A percentile compares a stretch with the other conserved stretches of the same genome.
These are phyloP conservation scores for Cyclocybe aegerita DNA, from an alignment of 768 basidiomycete species.

Conservation along the genomic window DNA sequence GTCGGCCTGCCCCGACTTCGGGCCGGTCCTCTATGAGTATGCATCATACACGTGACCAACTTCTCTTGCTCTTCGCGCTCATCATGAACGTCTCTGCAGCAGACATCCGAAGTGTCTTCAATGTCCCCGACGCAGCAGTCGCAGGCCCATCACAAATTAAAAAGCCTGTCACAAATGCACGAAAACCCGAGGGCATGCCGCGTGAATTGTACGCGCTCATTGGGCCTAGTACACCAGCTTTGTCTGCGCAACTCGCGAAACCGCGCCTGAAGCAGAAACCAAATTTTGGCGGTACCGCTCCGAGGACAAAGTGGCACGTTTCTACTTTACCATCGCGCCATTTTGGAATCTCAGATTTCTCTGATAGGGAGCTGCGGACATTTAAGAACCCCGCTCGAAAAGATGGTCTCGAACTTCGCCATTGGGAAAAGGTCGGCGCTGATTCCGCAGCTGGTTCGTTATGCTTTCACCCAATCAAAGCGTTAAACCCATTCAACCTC, in stretches of 20 bases:
- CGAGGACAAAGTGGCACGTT: slow-evolving; percentile 70
- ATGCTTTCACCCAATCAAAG: background rate
- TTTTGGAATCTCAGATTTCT: background rate
- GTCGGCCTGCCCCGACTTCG: background rate
- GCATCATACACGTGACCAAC: slow-evolving; percentile 21
- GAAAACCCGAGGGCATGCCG: slow-evolving; percentile 89
- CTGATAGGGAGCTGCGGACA: slow-evolving; percentile 67
- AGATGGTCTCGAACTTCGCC: slow-evolving; percentile 68
- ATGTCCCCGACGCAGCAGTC: slow-evolving; percentile 48
- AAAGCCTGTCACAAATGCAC: slow-evolving; percentile 41
- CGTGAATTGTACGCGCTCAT: slow-evolving; percentile 93
- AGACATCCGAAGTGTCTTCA: slow-evolving; percentile 84
- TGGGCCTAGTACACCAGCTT: slow-evolving; percentile 86
- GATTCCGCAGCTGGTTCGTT: slow-evolving; percentile 56
- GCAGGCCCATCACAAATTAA: slow-evolving; percentile 47
- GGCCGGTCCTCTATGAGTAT: background rate
- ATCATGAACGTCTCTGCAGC: slow-evolving; percentile 70
- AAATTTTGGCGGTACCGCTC: slow-evolving; percentile 53
- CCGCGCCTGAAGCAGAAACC: slow-evolving; percentile 88
- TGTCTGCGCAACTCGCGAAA: slow-evolving; percentile 77
- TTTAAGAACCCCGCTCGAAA: slow-evolving; percentile 75
- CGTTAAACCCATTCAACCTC: background rate
- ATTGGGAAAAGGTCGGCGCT: slow-evolving; percentile 76
- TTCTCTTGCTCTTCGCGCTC: slow-evolving; percentile 12
- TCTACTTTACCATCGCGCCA: slow-evolving; percentile 2